phyloP scores from a whole-genome alignment of 441 rosid genomes.

The Populus hybrid region DNA sequence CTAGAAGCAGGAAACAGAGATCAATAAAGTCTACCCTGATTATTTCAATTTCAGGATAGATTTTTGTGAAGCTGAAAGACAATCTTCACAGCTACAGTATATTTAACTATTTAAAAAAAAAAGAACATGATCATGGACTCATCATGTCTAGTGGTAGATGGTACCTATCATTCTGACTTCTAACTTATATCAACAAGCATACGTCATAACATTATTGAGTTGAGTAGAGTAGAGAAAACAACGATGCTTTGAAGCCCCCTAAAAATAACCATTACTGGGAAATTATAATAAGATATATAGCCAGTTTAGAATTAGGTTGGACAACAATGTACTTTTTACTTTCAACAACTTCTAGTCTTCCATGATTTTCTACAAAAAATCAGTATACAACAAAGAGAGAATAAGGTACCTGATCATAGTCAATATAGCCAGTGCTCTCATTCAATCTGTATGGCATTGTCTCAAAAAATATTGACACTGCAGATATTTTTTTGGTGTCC shows the following conservation, averaged over 20 bases:
- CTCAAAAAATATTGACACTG: slow-evolving; percentile 95
- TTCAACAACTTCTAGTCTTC: background rate
- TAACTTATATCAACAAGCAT: too few relatives aligned
- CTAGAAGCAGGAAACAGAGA: background rate
- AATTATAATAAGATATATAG: background rate
- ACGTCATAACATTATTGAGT: background rate
- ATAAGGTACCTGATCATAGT: slow-evolving; percentile 75
- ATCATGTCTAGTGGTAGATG: background rate
- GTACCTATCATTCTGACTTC: background rate
- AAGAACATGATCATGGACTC: background rate
- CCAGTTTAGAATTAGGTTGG: background rate
- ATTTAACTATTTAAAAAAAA: background rate
- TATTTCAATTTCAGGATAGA: background rate
- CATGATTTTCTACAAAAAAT: background rate
- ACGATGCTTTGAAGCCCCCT: background rate
- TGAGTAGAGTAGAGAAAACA: background rate
- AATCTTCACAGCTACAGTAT: background rate
- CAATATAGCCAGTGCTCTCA: slow-evolving; percentile 88
- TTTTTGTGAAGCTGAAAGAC: background rate
- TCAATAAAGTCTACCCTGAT: background rate
- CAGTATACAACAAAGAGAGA: background rate
- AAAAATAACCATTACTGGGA: too few relatives aligned
- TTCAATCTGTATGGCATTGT: slow-evolving; percentile 94
- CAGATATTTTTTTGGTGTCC: slow-evolving; percentile 94
- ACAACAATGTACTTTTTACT: background rate